Base-by-base conservation (phyloP, 2,329 filamentous ascomycete species). In the Bretziella fagacearum region DNA sequence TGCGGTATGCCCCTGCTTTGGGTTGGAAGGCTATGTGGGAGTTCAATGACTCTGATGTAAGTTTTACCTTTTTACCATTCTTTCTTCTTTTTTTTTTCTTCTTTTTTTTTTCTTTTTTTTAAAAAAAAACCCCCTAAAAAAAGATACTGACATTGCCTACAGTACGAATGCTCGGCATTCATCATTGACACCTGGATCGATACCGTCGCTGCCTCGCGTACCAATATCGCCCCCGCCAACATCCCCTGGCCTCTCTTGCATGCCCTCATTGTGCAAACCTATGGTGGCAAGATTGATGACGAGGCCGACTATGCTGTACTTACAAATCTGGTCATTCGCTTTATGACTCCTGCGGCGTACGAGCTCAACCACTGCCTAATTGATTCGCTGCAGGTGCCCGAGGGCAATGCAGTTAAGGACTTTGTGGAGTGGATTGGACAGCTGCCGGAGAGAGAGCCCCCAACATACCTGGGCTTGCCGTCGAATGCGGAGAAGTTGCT, bases 1-100 rank as follows among this genome's bases (percentile, higher is more conserved):
- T 98, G 52, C 81, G 91, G 52, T 98, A 98, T 61, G 87, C 89
- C 20, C 93, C 91, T 1, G 89, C 74, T 49, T 69, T 98, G 47
- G 91, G 91, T 51, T 98, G 91, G 91, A 95, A 93, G 68, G 85
- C 86, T 46, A 94, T 95, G 71, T 98, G 93, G 91, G 93, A 98
- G 64, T 98, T 98, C 63, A 98, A 98, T 60, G 93, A 98, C 63
- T 93, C 87, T 56, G 91, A 98, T 64, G 84, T 93, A 75, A 82
- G 84, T 79, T 54, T 48, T 23, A 15, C 33, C 18, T 35, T 36
- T 5, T 35, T n/a, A 20, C 11, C 20, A n/a, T 20, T n/a, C 30
- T 26, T 15, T 32, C 11, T 36, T 23, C 17, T 23, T 37, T 10
- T 13, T 3, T 30, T 51, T 10, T n/a, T 6, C 10, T 27, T 3